These are phyloP conservation scores for Sarocladiaceae sp. DNA, from an alignment of 2,329 filamentous ascomycete species.

Conservation along the genomic window DNA sequence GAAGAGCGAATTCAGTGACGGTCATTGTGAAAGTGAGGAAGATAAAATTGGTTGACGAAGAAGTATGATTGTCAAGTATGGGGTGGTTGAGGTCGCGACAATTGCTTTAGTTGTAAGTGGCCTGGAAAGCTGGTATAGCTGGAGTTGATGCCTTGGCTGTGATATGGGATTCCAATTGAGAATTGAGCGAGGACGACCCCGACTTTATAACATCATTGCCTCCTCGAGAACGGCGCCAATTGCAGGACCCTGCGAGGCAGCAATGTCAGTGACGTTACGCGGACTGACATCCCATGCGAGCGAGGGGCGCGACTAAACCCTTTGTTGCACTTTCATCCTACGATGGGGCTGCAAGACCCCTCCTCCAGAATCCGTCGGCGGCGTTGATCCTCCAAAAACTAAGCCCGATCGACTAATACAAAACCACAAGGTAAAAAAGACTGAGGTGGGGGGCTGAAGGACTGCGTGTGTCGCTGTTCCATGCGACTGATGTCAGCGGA, in stretches of 20 bases:
- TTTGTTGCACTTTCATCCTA: neutral
- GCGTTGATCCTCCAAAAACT: neutral
- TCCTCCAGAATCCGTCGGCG: neutral
- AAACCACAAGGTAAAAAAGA: too few species aligned
- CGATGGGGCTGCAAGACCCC: neutral
- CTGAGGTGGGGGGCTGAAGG: neutral
- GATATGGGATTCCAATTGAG: too few species aligned
- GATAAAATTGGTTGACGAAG: too few species aligned
- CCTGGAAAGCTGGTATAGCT: too few species aligned
- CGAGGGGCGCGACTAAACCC: neutral
- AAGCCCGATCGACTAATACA: neutral
- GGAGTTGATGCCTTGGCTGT: too few species aligned
- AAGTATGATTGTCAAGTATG: too few species aligned
- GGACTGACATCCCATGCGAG: neutral
- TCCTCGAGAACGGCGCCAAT: too few species aligned
- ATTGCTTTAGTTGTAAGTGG: too few species aligned
- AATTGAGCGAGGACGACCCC: too few species aligned
- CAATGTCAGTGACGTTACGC: neutral
- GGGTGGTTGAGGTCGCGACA: too few species aligned
- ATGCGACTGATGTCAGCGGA: neutral
- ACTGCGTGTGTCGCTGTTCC: neutral
- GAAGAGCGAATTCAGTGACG: conserved; percentile 36
- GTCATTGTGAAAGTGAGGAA: conserved; percentile 31
- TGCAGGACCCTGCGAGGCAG: neutral
- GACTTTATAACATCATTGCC: too few species aligned